Evolutionary conservation across 139 green algal genomes (phyloP), one percentile per base, ranked within the genome.

Genomic region (Chlamydomonas urium): DNA sequence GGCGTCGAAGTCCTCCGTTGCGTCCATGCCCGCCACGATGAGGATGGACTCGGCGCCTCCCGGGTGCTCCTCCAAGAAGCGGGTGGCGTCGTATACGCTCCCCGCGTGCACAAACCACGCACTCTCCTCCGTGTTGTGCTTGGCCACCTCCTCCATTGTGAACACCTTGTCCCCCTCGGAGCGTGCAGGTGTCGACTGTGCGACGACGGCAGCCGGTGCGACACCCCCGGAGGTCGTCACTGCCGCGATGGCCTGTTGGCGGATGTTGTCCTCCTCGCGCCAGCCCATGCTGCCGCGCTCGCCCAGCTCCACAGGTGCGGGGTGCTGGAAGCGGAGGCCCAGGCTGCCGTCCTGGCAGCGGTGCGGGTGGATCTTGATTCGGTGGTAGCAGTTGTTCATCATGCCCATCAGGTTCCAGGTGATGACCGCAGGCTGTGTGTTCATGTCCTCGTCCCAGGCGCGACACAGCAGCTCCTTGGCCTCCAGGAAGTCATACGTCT

Each of bases 401-500:
- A 98, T 97, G 74, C 95, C 95, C 91, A 99, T 96, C 34, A 98
- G 35, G 69, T 97, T 99, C 95, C 95, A 98, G 1, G 91, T 95
- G 73, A 93, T 83, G 6, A 79, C 65, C 26, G 77, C 81, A 23
- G 92, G 92, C 84, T 97, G 92, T 2, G 86, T 89, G 87, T 98
- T 98, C 82, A 89, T 90, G 71, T 45, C 69, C 59, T 83, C 82
- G 72, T 97, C 91, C 82, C 86, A 93, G 3, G 92, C 93, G 17
- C 93, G 87, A 53, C 88, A 82, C 37, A 84, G 83, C 67, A 96
- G 69, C 78, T 94, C 89, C 38, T 84, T 80, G 47, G 74, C 72
- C 2, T 47, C 34, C 38, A 92, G 63, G 50, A 96, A 85, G 56
- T 92, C 87, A 28, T 84, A 82, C 34, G 79, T 79, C 26, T 72